A percentile compares a stretch with the other conserved stretches of the same genome.
Evolutionary conservation across 495 filamentous ascomycete species (phyloP).

Genomic region (Penicillium longicatenatum): DNA sequence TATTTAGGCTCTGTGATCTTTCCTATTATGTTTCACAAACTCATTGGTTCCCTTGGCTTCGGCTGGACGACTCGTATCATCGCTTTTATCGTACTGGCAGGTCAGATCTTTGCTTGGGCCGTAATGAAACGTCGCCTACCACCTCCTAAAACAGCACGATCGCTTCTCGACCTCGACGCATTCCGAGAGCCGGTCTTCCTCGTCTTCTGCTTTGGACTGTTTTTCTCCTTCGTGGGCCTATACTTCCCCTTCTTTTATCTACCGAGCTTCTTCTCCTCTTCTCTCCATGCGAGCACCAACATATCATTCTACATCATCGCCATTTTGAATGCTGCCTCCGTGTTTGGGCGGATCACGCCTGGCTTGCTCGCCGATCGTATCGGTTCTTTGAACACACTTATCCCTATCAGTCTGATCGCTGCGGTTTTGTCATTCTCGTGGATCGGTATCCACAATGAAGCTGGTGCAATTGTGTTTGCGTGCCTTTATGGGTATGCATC

Average conservation of each 20-base stretch:
- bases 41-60: constrained; percentile 52
- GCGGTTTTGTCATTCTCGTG: constrained; percentile 37
- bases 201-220: constrained; percentile 29
- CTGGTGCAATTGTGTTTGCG: constrained; percentile 38
- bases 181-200: constrained; percentile 39
- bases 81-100: constrained; percentile 52
- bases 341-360: constrained; percentile 47
- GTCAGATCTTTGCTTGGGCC: constrained; percentile 38
- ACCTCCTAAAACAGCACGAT: constrained; percentile 17
- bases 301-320: constrained; percentile 49
- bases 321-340: constrained; percentile 48
- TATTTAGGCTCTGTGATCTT: constrained; percentile 51
- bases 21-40: constrained; percentile 53
- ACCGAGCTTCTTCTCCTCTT: constrained; percentile 24
- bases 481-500: constrained; percentile 45
- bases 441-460: constrained; percentile 33
- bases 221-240: constrained; percentile 38
- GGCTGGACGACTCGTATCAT: constrained; percentile 56
- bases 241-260: constrained; percentile 51
- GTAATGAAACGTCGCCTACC: constrained; percentile 32
- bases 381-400: constrained; percentile 38
- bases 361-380: constrained; percentile 42
- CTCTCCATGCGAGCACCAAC: constrained; percentile 16
- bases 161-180: constrained; percentile 36
- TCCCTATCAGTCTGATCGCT: constrained; percentile 29